Conservation (phyloP, 2,329 filamentous ascomycete species). For the Botryotinia globosa region DNA sequence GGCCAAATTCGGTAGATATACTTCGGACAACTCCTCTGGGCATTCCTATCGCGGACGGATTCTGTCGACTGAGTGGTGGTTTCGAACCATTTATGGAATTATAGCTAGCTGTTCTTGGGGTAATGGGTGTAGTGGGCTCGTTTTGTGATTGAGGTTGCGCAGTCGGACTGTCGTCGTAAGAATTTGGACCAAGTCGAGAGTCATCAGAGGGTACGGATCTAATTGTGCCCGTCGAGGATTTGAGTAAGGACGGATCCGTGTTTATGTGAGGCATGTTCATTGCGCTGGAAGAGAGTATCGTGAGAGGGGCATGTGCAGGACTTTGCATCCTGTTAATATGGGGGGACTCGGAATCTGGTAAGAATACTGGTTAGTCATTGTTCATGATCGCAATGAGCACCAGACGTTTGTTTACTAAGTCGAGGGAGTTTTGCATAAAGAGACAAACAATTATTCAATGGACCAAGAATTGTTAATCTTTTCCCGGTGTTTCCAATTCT, state of each 20-base stretch:
- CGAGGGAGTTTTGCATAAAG: constrained; percentile 5
- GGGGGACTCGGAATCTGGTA: constrained; percentile 11
- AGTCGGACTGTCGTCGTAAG: constrained; percentile 14
- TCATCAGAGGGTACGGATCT: constrained; percentile 35
- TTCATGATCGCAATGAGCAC: not conserved
- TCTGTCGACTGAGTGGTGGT: constrained; percentile 31
- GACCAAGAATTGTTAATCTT: not conserved
- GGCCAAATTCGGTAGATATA: constrained; percentile 37
- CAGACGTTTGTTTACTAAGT: not conserved
- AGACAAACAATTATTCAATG: not conserved
- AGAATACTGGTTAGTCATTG: constrained; percentile 14
- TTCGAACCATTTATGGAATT: constrained; percentile 23
- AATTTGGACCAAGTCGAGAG: constrained; percentile 21
- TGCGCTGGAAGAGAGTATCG: constrained; percentile 24
- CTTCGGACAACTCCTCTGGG: constrained; percentile 28
- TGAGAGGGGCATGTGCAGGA: constrained; percentile 19
- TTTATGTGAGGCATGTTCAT: constrained; percentile 33
- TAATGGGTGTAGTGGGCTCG: constrained; percentile 27
- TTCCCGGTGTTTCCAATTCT: not conserved
- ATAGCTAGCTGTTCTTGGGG: constrained; percentile 25
- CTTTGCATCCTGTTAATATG: constrained; percentile 1
- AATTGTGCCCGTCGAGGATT: constrained; percentile 31
- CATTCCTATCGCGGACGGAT: constrained; percentile 23
- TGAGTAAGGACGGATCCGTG: constrained; percentile 22
- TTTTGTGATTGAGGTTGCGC: constrained; percentile 24